Percentiles rank a stretch among this genome's conserved stretches.
These are phyloP conservation scores for Stylosanthes scabra DNA, from an alignment of 331 rosid species.

Conservation along the genomic window DNA sequence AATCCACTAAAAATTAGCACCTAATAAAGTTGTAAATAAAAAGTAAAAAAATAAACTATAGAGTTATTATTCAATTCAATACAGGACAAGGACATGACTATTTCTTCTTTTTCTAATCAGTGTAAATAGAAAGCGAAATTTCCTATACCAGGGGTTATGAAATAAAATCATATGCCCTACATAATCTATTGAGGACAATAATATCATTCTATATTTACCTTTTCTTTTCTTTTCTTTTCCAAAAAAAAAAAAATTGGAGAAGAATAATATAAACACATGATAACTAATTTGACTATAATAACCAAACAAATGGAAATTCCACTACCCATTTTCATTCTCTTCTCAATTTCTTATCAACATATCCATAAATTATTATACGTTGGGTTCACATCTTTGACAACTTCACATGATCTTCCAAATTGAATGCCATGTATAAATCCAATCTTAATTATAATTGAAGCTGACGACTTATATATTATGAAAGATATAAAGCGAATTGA, in stretches of 20 bases:
- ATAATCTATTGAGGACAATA: neutral
- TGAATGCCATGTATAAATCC: slow-evolving; percentile 10
- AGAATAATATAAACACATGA: neutral
- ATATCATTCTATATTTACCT: neutral
- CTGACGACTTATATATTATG: slow-evolving; percentile 7
- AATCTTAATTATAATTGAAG: neutral
- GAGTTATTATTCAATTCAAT: neutral
- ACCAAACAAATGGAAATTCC: slow-evolving; percentile 19
- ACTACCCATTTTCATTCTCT: neutral
- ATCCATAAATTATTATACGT: slow-evolving; percentile 4
- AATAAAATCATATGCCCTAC: neutral
- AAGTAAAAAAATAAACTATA: too few relatives aligned
- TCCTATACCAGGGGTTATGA: neutral
- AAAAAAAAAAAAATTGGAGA: neutral
- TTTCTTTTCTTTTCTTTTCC: neutral
- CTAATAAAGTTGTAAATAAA: slow-evolving; percentile 15
- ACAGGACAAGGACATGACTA: neutral
- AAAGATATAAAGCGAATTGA: neutral
- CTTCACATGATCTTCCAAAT: slow-evolving; percentile 18
- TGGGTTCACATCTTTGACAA: slow-evolving; percentile 21
- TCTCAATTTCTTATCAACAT: neutral
- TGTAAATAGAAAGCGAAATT: neutral
- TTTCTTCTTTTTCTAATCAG: neutral
- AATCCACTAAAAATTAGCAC: slow-evolving; percentile 25
- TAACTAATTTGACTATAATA: neutral